Conservation (phyloP, 305 asterid genomes). For the Solanum hybrid region DNA sequence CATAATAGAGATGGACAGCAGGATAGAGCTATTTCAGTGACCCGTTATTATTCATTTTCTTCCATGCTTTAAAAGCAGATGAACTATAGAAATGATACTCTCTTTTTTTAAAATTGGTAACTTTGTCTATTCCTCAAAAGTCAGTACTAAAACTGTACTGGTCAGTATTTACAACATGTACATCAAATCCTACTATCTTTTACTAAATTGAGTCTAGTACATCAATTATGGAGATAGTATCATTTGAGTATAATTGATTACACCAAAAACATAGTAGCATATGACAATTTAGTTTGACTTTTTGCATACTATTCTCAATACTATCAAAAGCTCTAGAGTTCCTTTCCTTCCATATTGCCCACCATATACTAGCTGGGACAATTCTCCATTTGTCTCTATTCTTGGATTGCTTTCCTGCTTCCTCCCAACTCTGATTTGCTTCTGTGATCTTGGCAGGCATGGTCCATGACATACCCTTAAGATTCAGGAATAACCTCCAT, state of each 20-base stretch:
- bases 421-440: not conserved
- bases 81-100: not conserved
- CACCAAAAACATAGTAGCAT: not conserved
- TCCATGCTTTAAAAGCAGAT: not conserved
- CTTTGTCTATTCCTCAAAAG: not conserved
- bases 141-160: not conserved
- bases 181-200: not conserved
- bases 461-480: not conserved
- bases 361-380: not conserved
- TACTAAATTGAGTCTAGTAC: not conserved
- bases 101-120: not conserved
- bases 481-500: not conserved
- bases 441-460: not conserved
- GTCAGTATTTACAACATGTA: not conserved
- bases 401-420: not conserved
- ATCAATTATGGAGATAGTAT: not conserved
- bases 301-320: not conserved
- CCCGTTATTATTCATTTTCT: not conserved
- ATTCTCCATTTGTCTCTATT: not conserved
- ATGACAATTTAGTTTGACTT: not conserved
- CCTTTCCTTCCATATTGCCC: not conserved
- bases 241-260: not conserved
- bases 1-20: not conserved
- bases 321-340: not conserved
- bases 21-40: not conserved